phyloP scores from a whole-genome alignment of 306 rosid genomes.

The Delonix regia region DNA sequence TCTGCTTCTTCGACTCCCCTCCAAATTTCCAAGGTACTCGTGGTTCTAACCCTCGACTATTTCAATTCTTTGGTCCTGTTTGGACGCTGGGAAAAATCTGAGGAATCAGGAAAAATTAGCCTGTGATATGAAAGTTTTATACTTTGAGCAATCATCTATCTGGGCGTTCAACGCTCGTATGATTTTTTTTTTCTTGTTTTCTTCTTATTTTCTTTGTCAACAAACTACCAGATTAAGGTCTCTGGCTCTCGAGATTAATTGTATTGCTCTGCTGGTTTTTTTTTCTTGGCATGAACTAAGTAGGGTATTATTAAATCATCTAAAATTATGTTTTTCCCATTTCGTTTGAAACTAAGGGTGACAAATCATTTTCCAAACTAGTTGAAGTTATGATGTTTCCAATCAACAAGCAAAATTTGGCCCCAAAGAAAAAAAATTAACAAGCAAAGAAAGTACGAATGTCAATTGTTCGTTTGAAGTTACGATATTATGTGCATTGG shows the following conservation, averaged over 20 bases:
- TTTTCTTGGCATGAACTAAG: background rate
- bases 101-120: background rate
- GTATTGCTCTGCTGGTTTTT: background rate
- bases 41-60: background rate
- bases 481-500: too few relatives aligned
- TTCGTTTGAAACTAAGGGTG: too few relatives aligned
- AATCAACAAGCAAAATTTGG: too few relatives aligned
- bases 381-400: background rate
- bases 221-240: background rate
- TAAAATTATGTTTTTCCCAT: background rate
- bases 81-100: constrained; percentile 3
- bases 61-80: background rate
- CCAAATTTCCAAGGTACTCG: constrained; percentile 16
- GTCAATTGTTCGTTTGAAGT: constrained; percentile 9
- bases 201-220: background rate
- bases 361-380: background rate
- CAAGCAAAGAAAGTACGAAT: background rate
- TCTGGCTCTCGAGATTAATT: background rate
- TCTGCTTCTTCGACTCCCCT: background rate
- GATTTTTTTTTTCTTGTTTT: background rate
- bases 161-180: background rate
- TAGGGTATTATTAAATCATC: background rate
- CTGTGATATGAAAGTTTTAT: background rate
- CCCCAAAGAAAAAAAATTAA: too few relatives aligned
- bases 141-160: background rate